Percentiles rank a stretch among this genome's conserved stretches.
phyloP scores from a whole-genome alignment of 345 rosid genomes.

The Pistacia atlantica region DNA sequence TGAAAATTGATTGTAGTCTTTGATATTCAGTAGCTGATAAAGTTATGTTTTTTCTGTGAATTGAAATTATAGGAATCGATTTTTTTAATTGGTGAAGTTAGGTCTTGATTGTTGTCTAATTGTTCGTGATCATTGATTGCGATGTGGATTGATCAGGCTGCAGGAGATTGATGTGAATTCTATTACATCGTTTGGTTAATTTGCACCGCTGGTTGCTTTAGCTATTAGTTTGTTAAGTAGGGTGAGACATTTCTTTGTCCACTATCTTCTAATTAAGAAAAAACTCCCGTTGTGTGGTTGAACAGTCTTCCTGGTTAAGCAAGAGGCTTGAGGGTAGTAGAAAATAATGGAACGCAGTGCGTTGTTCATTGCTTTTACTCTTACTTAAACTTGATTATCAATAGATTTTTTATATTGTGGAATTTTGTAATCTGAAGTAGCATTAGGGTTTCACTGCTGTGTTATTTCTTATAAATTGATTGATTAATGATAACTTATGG shows the following conservation, averaged over 20 bases:
- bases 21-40: not conserved
- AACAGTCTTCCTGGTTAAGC: not conserved
- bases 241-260: too few relatives aligned
- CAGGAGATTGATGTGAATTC: constrained; percentile 1
- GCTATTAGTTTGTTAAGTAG: too few relatives aligned
- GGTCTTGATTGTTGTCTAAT: not conserved
- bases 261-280: too few relatives aligned
- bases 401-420: not conserved
- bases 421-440: not conserved
- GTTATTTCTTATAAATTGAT: not conserved
- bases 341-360: not conserved
- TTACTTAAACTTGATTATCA: not conserved
- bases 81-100: not conserved
- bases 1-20: not conserved
- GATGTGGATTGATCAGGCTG: not conserved
- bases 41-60: not conserved
- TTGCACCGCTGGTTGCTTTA: too few relatives aligned
- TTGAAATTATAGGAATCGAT: not conserved
- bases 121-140: not conserved
- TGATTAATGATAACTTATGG: too few relatives aligned
- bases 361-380: not conserved
- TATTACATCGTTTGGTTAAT: not conserved
- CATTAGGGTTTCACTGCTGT: not conserved
- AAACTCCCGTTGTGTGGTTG: too few relatives aligned
- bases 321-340: not conserved